Evolutionary conservation across 1,284 basidiomycete species (phyloP), one percentile per base, ranked within the genome.

Genomic region (Wallemia ichthyophaga): DNA sequence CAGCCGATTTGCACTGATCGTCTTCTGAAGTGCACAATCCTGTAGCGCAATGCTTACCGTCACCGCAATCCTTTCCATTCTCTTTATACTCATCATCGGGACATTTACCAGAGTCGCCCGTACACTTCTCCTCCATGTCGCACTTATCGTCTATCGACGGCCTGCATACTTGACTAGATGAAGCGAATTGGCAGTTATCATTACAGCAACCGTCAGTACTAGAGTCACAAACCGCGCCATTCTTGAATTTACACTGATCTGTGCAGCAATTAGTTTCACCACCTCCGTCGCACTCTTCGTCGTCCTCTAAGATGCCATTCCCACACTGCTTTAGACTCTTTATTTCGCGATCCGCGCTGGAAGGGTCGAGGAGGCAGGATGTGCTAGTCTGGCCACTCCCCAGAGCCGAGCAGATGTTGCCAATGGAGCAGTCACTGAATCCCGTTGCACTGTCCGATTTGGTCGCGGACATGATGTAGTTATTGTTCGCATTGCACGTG

Each of bases 401-500:
- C 56, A 57, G 5, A 7, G 25, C 25, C 21, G 19, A 27, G 23
- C 87, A 91, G 61, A 92, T 80, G 67, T 91, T 91, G 58, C 88
- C 88, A 37, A 91, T 67, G 55, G 76, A 81, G 71, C 88, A 94
- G 2, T 72, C 77, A 0, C 83, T 86, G 68, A 91, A 89, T 7
- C 70, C 67, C 59, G 74, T 76, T 65, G 87, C 83, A 23, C 73
- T 73, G 1, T 74, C 66, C 56, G 79, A 74, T 55, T 19, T 63
- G 62, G 28, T 64, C 53, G 2, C 56, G 1, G 25, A 31, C 61
- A 61, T 61, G 59, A 32, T 60, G 61, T 60, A 64, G 58, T 63
- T 61, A 1, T 62, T 62, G 59, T 74, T 74, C 23, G 83, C 78
- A 68, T 82, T 71, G 69, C 87, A 94, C 5, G 72, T 71, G 3